These are phyloP conservation scores for Lipomyces anomalus DNA, from an alignment of 805 yeast species.

Conservation along the genomic window DNA sequence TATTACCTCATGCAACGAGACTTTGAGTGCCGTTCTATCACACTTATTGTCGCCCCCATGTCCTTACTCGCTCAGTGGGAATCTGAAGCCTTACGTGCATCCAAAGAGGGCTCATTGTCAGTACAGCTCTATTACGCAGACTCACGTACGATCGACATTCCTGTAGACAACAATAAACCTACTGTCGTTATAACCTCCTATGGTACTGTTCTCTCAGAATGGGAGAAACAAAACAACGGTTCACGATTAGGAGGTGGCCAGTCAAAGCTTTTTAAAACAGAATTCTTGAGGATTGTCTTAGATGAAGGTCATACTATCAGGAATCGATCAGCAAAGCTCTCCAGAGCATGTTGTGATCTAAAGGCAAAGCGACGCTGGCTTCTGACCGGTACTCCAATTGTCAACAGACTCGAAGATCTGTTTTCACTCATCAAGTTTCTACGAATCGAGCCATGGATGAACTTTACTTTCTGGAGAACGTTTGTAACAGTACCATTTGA, in stretches of 20 bases:
- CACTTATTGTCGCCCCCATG: slow-evolving; percentile 83
- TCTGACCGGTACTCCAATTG: slow-evolving; percentile 89
- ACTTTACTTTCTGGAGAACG: slow-evolving; percentile 78
- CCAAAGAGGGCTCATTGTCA: slow-evolving; percentile 26
- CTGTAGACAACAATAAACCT: slow-evolving; percentile 43
- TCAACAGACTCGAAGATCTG: slow-evolving; percentile 80
- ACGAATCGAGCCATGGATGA: slow-evolving; percentile 83
- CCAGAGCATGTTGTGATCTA: slow-evolving; percentile 70
- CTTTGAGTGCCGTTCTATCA: slow-evolving; percentile 38
- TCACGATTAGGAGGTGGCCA: slow-evolving; percentile 11
- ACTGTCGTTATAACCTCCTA: slow-evolving; percentile 75
- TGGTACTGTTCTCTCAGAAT: slow-evolving; percentile 79
- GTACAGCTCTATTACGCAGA: slow-evolving; percentile 68
- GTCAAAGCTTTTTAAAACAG: slow-evolving; percentile 62
- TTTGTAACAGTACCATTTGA: slow-evolving; percentile 82
- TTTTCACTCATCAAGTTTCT: slow-evolving; percentile 71
- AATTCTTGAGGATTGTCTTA: slow-evolving; percentile 67
- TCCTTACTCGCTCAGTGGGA: slow-evolving; percentile 90
- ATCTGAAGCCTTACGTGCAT: slow-evolving; percentile 60
- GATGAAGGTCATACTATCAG: slow-evolving; percentile 92
- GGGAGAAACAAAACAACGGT: slow-evolving; percentile 40
- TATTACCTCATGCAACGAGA: not conserved
- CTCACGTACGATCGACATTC: slow-evolving; percentile 46
- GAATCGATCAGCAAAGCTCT: slow-evolving; percentile 69
- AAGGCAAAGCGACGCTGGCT: slow-evolving; percentile 69